A percentile compares a stretch with the other conserved stretches of the same genome.
Evolutionary conservation across 2,329 filamentous ascomycete species (phyloP).

Genomic region (Xylaria sp.): DNA sequence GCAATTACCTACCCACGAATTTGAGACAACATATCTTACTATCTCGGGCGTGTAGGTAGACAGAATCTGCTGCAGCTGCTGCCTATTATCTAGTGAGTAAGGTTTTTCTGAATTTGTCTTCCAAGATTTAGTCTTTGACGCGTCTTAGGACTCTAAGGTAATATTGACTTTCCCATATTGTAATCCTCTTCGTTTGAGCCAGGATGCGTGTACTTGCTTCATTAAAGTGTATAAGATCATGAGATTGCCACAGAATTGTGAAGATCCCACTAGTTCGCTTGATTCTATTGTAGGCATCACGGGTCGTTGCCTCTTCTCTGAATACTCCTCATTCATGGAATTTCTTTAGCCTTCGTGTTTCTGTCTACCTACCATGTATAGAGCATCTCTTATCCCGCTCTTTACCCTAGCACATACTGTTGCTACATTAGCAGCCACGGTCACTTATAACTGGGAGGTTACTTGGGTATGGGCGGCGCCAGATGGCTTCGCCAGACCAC

Average conservation of each 20-base stretch:
- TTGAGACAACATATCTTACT: background rate
- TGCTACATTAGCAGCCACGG: slow-evolving; percentile 55
- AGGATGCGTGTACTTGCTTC: background rate
- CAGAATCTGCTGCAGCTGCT: background rate
- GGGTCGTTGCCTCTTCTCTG: background rate
- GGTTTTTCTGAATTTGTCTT: background rate
- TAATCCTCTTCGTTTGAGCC: background rate
- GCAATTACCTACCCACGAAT: background rate
- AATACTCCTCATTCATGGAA: background rate
- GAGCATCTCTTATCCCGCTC: slow-evolving; percentile 4
- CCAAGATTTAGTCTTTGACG: slow-evolving; percentile 5
- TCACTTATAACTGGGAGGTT: slow-evolving; percentile 69
- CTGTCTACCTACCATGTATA: slow-evolving; percentile 17
- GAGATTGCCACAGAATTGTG: background rate
- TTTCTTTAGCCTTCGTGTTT: background rate
- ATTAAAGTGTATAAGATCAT: slow-evolving; percentile 18
- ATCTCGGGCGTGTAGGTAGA: background rate
- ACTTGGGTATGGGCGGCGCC: slow-evolving; percentile 71
- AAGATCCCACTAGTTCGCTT: background rate
- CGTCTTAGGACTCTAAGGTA: background rate
- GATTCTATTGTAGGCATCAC: background rate
- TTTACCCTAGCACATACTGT: slow-evolving; percentile 38
- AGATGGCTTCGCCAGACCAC: slow-evolving; percentile 67
- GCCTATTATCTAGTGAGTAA: background rate
- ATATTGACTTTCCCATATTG: slow-evolving; percentile 6